Conservation (phyloP, 1,139 yeast species). For the Kluyveromyces sp. region DNA sequence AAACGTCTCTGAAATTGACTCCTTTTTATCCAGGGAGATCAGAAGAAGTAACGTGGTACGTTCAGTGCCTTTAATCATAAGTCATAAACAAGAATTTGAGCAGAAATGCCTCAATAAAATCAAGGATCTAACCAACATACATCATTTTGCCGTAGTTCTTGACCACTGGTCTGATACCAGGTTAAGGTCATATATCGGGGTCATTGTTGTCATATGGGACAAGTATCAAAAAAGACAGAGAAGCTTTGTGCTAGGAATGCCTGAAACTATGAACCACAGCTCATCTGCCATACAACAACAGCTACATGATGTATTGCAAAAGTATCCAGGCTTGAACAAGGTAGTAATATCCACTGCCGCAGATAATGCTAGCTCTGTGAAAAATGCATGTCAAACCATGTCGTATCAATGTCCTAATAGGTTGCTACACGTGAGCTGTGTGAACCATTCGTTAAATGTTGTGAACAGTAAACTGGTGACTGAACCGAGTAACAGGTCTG, state of each 20-base stretch:
- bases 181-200: slow-evolving; percentile 6
- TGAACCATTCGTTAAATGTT: slow-evolving; percentile 5
- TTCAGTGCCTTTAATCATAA: slow-evolving; percentile 1
- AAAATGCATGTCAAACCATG: slow-evolving; percentile 1
- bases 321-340: slow-evolving; percentile 1
- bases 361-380: slow-evolving; percentile 7
- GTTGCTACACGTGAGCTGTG: slow-evolving; percentile 5
- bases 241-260: slow-evolving; percentile 7
- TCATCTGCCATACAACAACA: slow-evolving; percentile 59
- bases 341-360: slow-evolving; percentile 3
- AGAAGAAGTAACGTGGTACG: slow-evolving; percentile 2
- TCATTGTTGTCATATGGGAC: slow-evolving; percentile 6
- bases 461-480: slow-evolving; percentile 5
- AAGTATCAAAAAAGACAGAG: slow-evolving; percentile 4
- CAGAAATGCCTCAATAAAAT: slow-evolving; percentile 2
- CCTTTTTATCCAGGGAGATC: neutral
- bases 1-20: slow-evolving; percentile 2
- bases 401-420: neutral
- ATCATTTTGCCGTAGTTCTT: slow-evolving; percentile 2
- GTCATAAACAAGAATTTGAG: slow-evolving; percentile 5
- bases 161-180: slow-evolving; percentile 7
- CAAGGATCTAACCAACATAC: slow-evolving; percentile 1
- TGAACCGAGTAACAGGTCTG: slow-evolving; percentile 3
- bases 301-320: slow-evolving; percentile 32
- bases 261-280: slow-evolving; percentile 67